phyloP scores from a whole-genome alignment of 2,329 filamentous ascomycete species.

The Leptodontidium sp. region DNA sequence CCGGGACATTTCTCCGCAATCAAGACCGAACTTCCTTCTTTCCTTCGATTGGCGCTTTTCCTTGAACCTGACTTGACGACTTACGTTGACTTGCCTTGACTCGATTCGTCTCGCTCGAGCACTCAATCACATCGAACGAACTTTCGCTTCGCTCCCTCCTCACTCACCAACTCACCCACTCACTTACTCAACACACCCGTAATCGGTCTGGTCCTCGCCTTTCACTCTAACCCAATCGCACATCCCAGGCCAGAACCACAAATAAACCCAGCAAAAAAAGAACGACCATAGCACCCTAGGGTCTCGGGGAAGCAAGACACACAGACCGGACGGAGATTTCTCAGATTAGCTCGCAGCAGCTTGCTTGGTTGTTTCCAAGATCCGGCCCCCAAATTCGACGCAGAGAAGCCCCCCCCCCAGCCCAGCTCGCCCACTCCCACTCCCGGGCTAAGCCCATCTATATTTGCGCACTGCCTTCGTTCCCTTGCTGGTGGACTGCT shows the following conservation, averaged over 20 bases:
- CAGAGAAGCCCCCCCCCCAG: not conserved
- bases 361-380: not conserved
- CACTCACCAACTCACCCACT: not conserved
- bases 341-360: conserved; percentile 1
- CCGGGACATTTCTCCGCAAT: conserved; percentile 7
- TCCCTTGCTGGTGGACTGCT: not conserved
- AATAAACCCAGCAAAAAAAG: not conserved
- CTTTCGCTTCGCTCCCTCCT: not conserved
- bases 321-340: conserved; percentile 9
- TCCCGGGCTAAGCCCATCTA: not conserved
- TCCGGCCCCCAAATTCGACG: not conserved
- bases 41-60: not conserved
- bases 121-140: conserved; percentile 11
- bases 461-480: not conserved
- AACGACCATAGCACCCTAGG: not conserved
- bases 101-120: not conserved
- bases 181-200: not conserved
- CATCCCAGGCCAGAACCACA: not conserved
- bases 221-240: not conserved
- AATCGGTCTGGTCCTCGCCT: not conserved
- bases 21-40: conserved; percentile 11
- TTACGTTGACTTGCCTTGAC: not conserved
- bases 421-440: not conserved
- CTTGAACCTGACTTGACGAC: not conserved
- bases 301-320: conserved; percentile 6